These are phyloP conservation scores for Geotrichum bryndzae DNA, from an alignment of 1,139 yeast species.

Conservation along the genomic window DNA sequence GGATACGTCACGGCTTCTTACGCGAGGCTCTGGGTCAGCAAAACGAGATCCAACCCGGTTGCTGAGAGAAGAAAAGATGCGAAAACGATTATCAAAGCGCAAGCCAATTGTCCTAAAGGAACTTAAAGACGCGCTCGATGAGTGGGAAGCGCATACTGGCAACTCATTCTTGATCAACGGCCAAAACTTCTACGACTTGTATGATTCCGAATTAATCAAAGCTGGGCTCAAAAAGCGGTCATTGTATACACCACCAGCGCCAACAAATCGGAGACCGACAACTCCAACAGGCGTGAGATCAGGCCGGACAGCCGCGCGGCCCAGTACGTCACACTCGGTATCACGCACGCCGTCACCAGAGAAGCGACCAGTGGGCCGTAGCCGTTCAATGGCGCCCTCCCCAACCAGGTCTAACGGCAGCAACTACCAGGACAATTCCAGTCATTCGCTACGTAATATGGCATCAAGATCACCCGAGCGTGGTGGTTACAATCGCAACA, in stretches of 20 bases:
- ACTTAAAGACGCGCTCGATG: conserved; percentile 44
- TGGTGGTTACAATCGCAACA: not conserved
- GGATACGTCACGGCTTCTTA: conserved; percentile 72
- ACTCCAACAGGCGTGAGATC: not conserved
- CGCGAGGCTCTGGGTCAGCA: conserved; percentile 52
- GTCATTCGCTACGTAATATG: not conserved
- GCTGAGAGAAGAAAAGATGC: conserved; percentile 68
- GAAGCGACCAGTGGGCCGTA: not conserved
- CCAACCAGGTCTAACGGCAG: not conserved
- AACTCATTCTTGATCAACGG: conserved; percentile 11
- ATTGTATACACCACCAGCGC: conserved; percentile 7
- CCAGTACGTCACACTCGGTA: not conserved
- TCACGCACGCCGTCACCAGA: conserved; percentile 4
- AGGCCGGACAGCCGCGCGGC: not conserved
- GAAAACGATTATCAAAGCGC: conserved; percentile 59
- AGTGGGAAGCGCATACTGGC: conserved; percentile 33
- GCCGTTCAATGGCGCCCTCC: not conserved
- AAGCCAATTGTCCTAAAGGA: conserved; percentile 58
- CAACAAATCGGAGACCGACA: not conserved
- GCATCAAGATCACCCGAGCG: not conserved
- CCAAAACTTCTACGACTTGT: conserved; percentile 6
- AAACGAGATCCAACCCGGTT: conserved; percentile 55
- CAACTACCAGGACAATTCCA: not conserved
- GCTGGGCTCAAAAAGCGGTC: conserved; percentile 6
- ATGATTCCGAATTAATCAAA: conserved; percentile 7